These are phyloP conservation scores for Fraxinus angustifolia DNA, from an alignment of 305 asterid genomes.

Conservation along the genomic window DNA sequence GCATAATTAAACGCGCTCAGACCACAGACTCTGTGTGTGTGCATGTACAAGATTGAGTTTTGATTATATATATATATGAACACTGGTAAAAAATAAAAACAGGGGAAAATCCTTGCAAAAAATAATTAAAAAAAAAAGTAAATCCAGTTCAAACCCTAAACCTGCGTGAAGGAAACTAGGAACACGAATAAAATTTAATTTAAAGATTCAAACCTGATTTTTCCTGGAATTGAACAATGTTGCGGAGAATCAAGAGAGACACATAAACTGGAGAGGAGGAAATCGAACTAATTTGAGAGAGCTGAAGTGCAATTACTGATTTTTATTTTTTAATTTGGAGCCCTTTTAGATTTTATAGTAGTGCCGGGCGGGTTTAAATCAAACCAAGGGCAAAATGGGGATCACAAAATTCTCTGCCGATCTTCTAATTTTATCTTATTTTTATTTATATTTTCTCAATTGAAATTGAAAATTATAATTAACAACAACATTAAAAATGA, in stretches of 20 bases:
- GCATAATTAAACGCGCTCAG: slow-evolving; percentile 26
- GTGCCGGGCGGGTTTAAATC: neutral
- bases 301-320: slow-evolving; percentile 16
- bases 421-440: neutral
- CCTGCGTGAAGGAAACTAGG: neutral
- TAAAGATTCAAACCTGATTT: slow-evolving; percentile 3
- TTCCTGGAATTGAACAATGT: slow-evolving; percentile 4
- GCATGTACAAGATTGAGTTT: slow-evolving; percentile 20
- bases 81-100: slow-evolving; percentile 17
- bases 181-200: neutral
- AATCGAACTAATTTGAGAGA: slow-evolving; percentile 26
- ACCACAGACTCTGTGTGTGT: slow-evolving; percentile 1
- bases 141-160: slow-evolving; percentile 37
- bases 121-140: neutral
- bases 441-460: neutral
- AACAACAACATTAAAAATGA: neutral
- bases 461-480: neutral
- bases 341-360: neutral
- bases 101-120: neutral
- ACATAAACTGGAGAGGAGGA: neutral
- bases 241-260: slow-evolving; percentile 10
- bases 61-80: neutral
- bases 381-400: neutral
- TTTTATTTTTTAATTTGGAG: slow-evolving; percentile 17
- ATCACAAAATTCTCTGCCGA: neutral